A percentile compares a stretch with the other conserved stretches of the same genome.
Conservation (phyloP, 2,329 filamentous ascomycete species). For the Pseudogymnoascus sp. region DNA sequence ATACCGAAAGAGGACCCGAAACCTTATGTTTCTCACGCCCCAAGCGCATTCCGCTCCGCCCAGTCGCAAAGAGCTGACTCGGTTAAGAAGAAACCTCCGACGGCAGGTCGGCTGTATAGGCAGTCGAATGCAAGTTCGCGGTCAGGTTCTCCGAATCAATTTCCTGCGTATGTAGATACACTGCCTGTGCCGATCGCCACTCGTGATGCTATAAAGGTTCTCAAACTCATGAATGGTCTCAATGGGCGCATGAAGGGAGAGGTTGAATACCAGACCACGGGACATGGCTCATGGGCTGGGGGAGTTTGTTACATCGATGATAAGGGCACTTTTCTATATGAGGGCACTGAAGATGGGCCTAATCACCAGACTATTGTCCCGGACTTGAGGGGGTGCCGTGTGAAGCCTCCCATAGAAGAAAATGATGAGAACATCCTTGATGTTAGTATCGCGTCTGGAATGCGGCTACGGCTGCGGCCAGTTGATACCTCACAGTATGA, state of each 20-base stretch:
- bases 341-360: slow-evolving; percentile 58
- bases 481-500: slow-evolving; percentile 60
- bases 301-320: slow-evolving; percentile 76
- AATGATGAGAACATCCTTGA: slow-evolving; percentile 45
- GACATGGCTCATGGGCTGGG: slow-evolving; percentile 55
- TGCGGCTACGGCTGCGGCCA: slow-evolving; percentile 60
- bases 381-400: slow-evolving; percentile 66
- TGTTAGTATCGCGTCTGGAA: slow-evolving; percentile 45
- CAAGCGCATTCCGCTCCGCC: slow-evolving; percentile 20
- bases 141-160: not conserved
- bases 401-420: slow-evolving; percentile 49
- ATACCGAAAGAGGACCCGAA: not conserved
- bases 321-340: slow-evolving; percentile 66
- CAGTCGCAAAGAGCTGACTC: slow-evolving; percentile 5
- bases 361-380: slow-evolving; percentile 62
- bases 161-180: slow-evolving; percentile 50
- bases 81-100: not conserved
- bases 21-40: slow-evolving; percentile 32
- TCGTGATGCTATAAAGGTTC: slow-evolving; percentile 62
- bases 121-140: not conserved
- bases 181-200: slow-evolving; percentile 53
- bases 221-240: slow-evolving; percentile 68
- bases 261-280: slow-evolving; percentile 61
- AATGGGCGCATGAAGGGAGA: slow-evolving; percentile 75
- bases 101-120: not conserved